phyloP scores from a whole-genome alignment of 192 early-diverging fungal genomes.

The Rhizophagus sp. region DNA sequence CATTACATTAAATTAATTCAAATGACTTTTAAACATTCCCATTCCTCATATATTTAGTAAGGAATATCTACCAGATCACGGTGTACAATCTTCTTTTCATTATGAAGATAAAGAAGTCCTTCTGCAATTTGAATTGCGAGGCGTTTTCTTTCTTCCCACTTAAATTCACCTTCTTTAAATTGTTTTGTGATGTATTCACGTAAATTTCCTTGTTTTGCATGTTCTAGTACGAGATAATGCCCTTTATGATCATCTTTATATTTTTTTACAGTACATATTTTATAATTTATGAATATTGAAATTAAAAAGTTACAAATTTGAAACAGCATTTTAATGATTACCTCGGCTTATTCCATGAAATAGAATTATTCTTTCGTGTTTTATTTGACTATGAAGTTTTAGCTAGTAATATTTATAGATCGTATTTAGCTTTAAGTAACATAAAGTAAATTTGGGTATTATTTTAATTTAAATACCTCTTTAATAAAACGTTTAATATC shows the following conservation, averaged over 20 bases:
- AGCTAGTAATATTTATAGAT: not conserved
- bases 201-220: not conserved
- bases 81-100: not conserved
- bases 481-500: not conserved
- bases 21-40: too few species aligned
- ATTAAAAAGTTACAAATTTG: not conserved
- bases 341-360: too few species aligned
- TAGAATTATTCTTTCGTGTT: too few species aligned
- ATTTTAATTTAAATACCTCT: not conserved
- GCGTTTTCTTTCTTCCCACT: not conserved
- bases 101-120: not conserved
- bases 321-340: too few species aligned
- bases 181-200: not conserved
- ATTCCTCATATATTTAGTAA: too few species aligned
- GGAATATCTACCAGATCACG: not conserved
- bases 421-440: too few species aligned
- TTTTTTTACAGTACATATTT: not conserved
- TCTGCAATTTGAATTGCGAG: not conserved
- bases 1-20: too few species aligned
- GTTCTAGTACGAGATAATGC: not conserved
- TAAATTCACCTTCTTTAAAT: too few species aligned
- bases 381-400: not conserved
- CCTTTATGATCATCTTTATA: not conserved
- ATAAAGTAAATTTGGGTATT: too few species aligned
- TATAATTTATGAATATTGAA: not conserved